Evolutionary conservation across 805 yeast species (phyloP).

Genomic region (Hanseniaspora meyeri): DNA sequence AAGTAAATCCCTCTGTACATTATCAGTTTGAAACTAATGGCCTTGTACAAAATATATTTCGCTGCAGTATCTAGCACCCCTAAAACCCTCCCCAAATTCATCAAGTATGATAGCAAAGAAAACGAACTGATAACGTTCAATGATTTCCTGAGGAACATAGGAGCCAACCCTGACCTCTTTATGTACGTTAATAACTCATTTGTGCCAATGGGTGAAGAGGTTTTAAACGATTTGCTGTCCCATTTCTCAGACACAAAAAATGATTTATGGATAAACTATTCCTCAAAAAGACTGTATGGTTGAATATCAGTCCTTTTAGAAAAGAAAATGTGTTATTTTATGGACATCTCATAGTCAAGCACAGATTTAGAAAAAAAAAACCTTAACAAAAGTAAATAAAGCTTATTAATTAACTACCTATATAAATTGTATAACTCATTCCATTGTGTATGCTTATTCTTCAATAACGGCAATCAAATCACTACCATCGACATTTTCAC

Average conservation of each 20-base stretch:
- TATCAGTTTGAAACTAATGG: too few relatives aligned
- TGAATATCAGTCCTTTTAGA: neutral
- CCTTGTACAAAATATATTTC: constrained; percentile 1
- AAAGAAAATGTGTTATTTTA: neutral
- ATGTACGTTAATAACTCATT: constrained; percentile 29
- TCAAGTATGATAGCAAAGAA: constrained; percentile 4
- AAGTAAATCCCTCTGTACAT: too few relatives aligned
- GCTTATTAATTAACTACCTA: neutral
- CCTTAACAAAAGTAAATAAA: neutral
- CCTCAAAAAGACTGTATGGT: constrained; percentile 28
- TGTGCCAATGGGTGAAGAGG: constrained; percentile 28
- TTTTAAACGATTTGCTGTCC: constrained; percentile 25
- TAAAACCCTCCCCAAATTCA: constrained; percentile 2
- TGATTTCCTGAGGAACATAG: neutral
- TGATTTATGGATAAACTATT: constrained; percentile 27
- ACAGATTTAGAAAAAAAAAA: neutral
- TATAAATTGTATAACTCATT: neutral
- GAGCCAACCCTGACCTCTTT: constrained; percentile 16
- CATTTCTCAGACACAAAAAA: constrained; percentile 23
- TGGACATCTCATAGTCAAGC: neutral
- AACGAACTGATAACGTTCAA: neutral
- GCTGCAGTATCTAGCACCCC: constrained; percentile 7
- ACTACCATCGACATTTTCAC: constrained; percentile 90
- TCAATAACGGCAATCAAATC: constrained; percentile 64
- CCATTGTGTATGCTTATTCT: constrained; percentile 11